These are phyloP conservation scores for Ophiognomonia clavigignenti-juglandacearum DNA, from an alignment of 2,329 filamentous ascomycete species.

Conservation along the genomic window DNA sequence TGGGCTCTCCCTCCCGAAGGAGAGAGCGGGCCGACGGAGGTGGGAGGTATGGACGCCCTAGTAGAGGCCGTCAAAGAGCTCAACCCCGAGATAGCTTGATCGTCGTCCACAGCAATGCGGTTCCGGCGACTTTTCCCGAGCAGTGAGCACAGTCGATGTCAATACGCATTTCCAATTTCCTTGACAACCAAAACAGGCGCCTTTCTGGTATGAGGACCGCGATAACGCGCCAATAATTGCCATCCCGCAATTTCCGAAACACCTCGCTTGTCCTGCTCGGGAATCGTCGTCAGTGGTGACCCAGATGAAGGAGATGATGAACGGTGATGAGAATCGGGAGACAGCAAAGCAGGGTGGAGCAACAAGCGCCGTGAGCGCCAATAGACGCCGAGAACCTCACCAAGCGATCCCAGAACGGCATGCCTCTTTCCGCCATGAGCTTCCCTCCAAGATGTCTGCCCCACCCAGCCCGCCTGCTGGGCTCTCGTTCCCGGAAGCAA, in stretches of 20 bases:
- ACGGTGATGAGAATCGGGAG: background rate
- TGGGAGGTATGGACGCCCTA: slow-evolving; percentile 56
- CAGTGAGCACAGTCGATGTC: too few species aligned
- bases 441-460: background rate
- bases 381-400: background rate
- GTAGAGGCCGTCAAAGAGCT: slow-evolving; percentile 49
- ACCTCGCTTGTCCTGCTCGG: background rate
- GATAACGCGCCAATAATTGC: background rate
- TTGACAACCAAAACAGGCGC: background rate
- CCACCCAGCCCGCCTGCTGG: too few species aligned
- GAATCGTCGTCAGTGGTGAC: background rate
- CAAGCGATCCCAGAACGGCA: background rate
- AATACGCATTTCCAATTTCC: background rate
- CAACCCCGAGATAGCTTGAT: slow-evolving; percentile 34
- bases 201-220: background rate
- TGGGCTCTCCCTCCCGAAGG: slow-evolving; percentile 84
- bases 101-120: background rate
- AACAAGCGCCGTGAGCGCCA: background rate
- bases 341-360: background rate
- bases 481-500: background rate
- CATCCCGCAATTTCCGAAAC: background rate
- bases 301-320: background rate
- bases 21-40: slow-evolving; percentile 64
- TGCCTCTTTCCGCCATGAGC: background rate
- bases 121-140: too few species aligned